Conservation (phyloP, 2,329 filamentous ascomycete species). For the Fusarium mexicanum region DNA sequence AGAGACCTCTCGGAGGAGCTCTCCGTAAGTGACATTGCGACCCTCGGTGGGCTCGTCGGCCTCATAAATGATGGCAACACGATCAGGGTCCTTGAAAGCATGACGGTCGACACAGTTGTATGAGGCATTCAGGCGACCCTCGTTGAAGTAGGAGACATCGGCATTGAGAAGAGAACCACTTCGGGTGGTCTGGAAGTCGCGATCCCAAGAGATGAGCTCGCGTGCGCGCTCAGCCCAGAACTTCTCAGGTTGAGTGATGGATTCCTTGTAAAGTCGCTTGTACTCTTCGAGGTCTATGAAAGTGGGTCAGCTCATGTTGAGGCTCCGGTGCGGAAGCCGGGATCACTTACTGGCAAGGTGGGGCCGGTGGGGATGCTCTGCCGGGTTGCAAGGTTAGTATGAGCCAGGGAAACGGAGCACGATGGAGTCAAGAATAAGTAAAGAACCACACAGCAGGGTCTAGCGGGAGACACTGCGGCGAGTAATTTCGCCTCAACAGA, state of each 20-base stretch:
- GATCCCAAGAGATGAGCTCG: conserved; percentile 89
- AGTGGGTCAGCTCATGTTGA: conserved; percentile 40
- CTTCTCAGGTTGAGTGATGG: conserved; percentile 85
- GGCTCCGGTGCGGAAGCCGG: conserved; percentile 35
- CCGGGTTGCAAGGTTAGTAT: conserved; percentile 51
- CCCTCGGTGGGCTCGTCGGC: conserved; percentile 90
- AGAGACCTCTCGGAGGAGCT: conserved; percentile 92
- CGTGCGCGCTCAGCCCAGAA: conserved; percentile 91
- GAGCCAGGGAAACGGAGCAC: conserved; percentile 20
- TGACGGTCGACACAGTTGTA: conserved; percentile 98
- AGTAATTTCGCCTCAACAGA: conserved; percentile 13
- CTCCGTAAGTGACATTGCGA: conserved; percentile 89
- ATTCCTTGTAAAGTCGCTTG: conserved; percentile 78
- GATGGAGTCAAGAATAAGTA: conserved; percentile 20
- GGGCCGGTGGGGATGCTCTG: conserved; percentile 76
- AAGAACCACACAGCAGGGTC: conserved; percentile 8
- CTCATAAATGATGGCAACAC: conserved; percentile 98
- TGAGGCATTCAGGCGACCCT: conserved; percentile 92
- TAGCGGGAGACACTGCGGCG: conserved; percentile 1
- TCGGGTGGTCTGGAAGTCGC: conserved; percentile 90
- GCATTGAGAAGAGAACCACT: conserved; percentile 79
- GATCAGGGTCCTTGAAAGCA: conserved; percentile 92
- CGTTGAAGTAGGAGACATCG: conserved; percentile 93
- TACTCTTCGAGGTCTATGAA: conserved; percentile 70
- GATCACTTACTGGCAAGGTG: conserved; percentile 68